Conservation (phyloP, 805 yeast genomes). For the Zygoascus biomembranicola region DNA sequence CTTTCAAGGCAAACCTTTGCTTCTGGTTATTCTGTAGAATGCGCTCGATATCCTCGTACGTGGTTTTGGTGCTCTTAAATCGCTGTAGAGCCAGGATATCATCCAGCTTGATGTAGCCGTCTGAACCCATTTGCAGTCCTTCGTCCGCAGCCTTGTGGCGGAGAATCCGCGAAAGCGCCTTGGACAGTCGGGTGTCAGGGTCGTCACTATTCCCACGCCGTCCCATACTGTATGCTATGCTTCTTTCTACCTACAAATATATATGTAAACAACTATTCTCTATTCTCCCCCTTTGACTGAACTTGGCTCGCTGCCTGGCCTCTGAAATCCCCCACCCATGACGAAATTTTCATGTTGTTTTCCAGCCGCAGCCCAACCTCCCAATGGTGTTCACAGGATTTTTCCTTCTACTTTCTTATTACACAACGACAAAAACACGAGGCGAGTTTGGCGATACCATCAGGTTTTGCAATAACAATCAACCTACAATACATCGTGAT, state of each 20-base stretch:
- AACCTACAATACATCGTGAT: background rate
- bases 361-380: background rate
- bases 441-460: background rate
- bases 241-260: too few relatives aligned
- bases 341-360: background rate
- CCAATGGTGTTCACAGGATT: background rate
- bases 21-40: slow-evolving; percentile 64
- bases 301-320: background rate
- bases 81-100: slow-evolving; percentile 51
- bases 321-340: background rate
- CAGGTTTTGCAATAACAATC: too few relatives aligned
- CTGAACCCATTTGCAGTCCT: slow-evolving; percentile 48
- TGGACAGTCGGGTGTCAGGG: slow-evolving; percentile 46
- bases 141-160: slow-evolving; percentile 82
- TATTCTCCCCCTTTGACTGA: too few relatives aligned
- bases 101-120: slow-evolving; percentile 56
- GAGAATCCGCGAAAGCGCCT: slow-evolving; percentile 63
- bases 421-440: background rate
- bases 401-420: background rate
- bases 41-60: slow-evolving; percentile 47
- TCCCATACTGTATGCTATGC: background rate
- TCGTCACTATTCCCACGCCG: slow-evolving; percentile 3
- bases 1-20: slow-evolving; percentile 52
- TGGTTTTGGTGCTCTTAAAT: slow-evolving; percentile 37
- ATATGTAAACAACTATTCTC: too few relatives aligned